phyloP scores from a whole-genome alignment of 2,329 filamentous ascomycete genomes.

The Epicoccum sorghinum region DNA sequence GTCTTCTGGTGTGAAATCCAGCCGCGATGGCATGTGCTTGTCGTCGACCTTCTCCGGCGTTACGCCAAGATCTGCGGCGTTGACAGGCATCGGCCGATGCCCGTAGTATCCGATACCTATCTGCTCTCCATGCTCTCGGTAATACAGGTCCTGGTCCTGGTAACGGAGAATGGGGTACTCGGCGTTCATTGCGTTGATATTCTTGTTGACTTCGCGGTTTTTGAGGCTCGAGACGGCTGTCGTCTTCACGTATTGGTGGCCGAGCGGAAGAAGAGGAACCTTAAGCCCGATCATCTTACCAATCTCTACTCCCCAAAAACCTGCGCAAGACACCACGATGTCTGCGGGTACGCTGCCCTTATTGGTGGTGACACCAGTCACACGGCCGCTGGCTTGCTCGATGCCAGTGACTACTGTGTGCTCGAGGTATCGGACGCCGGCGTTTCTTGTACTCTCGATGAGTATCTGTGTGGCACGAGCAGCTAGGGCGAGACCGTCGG shows the following conservation, averaged over 20 bases:
- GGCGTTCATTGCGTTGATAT: conserved; percentile 57
- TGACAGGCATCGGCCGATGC: conserved; percentile 66
- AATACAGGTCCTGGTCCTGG: conserved; percentile 69
- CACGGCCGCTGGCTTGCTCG: conserved; percentile 54
- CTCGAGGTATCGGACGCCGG: conserved; percentile 65
- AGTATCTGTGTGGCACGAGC: conserved; percentile 67
- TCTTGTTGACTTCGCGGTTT: conserved; percentile 48
- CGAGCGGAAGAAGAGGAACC: conserved; percentile 66
- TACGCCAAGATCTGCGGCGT: conserved; percentile 59
- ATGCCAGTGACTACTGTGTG: conserved; percentile 65
- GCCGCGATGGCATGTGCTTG: conserved; percentile 67
- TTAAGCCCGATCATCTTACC: conserved; percentile 65
- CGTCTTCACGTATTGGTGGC: conserved; percentile 69
- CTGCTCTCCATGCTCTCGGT: conserved; percentile 67
- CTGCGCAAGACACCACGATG: conserved; percentile 67
- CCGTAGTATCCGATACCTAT: conserved; percentile 70
- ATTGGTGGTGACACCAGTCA: conserved; percentile 63
- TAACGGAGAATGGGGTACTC: conserved; percentile 65
- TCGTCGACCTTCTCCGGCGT: conserved; percentile 63
- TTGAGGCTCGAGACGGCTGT: conserved; percentile 56
- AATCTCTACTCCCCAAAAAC: conserved; percentile 70
- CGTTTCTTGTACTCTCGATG: conserved; percentile 62
- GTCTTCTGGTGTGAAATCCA: conserved; percentile 65
- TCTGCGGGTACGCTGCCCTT: conserved; percentile 61
- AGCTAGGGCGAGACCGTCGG: conserved; percentile 65